Evolutionary conservation across 331 rosid species (phyloP).

Genomic region (Erythrophleum ivorense): DNA sequence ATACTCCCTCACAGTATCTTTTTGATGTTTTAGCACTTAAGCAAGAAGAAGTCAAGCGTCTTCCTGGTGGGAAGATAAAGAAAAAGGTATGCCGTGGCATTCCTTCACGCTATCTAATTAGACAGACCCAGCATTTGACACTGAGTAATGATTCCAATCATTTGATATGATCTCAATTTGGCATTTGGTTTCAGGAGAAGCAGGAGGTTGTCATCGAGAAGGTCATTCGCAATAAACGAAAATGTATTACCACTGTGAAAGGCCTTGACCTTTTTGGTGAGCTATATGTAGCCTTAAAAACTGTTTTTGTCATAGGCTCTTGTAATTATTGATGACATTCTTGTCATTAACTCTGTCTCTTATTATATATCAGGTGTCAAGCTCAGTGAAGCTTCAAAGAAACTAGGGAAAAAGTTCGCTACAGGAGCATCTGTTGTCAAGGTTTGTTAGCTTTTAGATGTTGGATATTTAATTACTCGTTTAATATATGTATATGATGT

Average conservation of each 20-base stretch:
- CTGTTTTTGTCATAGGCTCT: conserved; percentile 30
- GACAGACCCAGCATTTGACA: neutral
- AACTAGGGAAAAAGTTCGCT: conserved; percentile 97
- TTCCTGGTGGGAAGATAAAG: conserved; percentile 99
- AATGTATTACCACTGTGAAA: conserved; percentile 93
- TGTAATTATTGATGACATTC: neutral
- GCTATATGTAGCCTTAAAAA: conserved; percentile 35
- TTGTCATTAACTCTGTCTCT: conserved; percentile 14
- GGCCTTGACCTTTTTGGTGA: conserved; percentile 96
- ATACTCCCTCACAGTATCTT: conserved; percentile 8
- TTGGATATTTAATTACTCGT: conserved; percentile 11
- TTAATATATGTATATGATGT: conserved; percentile 22
- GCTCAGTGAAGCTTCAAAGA: conserved; percentile 98
- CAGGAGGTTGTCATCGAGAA: conserved; percentile 94
- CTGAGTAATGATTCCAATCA: neutral
- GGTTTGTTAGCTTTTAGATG: conserved; percentile 49
- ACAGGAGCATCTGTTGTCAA: conserved; percentile 99
- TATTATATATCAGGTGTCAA: conserved; percentile 76
- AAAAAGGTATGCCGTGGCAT: conserved; percentile 63
- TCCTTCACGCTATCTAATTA: neutral
- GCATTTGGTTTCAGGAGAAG: conserved; percentile 67
- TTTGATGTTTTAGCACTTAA: conserved; percentile 62
- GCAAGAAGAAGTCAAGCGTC: conserved; percentile 92
- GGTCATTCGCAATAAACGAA: conserved; percentile 90
- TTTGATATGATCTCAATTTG: conserved; percentile 29